Base-by-base conservation (phyloP, 345 rosid genomes). In the Lagerstroemia speciosa region DNA sequence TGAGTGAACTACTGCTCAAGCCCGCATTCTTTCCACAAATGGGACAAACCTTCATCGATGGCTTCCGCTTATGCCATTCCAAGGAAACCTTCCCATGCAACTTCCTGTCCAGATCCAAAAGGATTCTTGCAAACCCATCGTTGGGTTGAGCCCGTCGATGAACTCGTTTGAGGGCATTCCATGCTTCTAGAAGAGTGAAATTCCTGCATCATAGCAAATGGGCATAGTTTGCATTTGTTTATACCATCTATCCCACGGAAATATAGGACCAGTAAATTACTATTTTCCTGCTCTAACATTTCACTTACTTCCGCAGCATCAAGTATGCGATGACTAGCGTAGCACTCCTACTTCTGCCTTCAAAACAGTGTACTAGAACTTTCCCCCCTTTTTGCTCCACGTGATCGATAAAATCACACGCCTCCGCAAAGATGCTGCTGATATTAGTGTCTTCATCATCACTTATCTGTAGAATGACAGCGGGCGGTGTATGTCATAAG, bases 341-440 rank as follows among this genome's bases (percentile, higher is more conserved):
- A 64, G 98, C 93, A 75, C 99, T 95, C 83, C 98, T 88, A 81
- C 99, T 95, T 75, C 81, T 89, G 73, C 99, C 99, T 82, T 95
- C 99, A 36, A 95, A 95, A 84, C 99, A 95, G 77, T 95, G 99
- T 74, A 95, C 96, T 67, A 95, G 77, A 58, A 91, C 82, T 81
- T 75, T 86, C 71, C 93, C 91, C 3, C 91, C 91, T 45, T 68
- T 77, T 73, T 87, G 81, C 75, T 91, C 99, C 1, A 93, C 96
- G 69, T 82, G 81, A 71, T 92, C 89, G 62, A 92, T 92, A 65
- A 86, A 89, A 74, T 86, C 83, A 17, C 81, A 87, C 57, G 92
- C 99, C 80, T 92, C 98, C 73, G 78, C 84, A 73, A 94, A 92
- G 80, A 94, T 84, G 31, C 81, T 77, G 78, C 85, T 77, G 64